Base-by-base conservation (phyloP, 31 red algal genomes). In the Pterothamnion heteromorphum region DNA sequence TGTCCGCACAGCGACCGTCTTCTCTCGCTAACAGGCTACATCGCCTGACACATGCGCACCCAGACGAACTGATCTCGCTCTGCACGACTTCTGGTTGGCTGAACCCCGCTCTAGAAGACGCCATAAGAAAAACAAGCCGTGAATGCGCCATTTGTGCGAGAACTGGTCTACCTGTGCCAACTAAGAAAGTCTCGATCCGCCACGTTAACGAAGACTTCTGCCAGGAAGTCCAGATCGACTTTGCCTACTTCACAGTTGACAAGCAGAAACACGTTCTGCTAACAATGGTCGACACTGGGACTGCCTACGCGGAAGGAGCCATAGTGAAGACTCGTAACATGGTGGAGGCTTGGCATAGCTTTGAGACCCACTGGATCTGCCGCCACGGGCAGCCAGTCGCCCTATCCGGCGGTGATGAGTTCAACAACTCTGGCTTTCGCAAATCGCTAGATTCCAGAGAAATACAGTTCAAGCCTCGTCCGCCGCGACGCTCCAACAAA, bases 401-500 rank as follows among this genome's bases (percentile, higher is more conserved):
- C 27, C 3, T 92, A 23, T 93, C 84, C n/a, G 92, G 84, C 1
- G 92, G 89, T 64, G 84, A 88, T 36, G 81, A 93, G 89, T 80
- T 80, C 28, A 76, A 74, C 35, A 31, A 34, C 1, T 43, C 0
- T 18, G 21, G 44, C 0, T 44, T 93, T 20, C 33, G 0, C 0
- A 37, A 3, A 21, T 93, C 80, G 33, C 64, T 93, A 4, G 34
- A 35, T 21, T 23, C 5, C 2, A 28, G 80, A 26, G 74, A 78
- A 30, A 93, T 93, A 4, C 27, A 14, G 2, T 87, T 93, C 0
- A 93, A 93, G 80, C 23, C 43, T 3, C 18, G 92, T 38, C 57
- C 92, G 32, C n/a, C 57, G 4, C 41, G 92, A 3, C 35, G 84
- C 43, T 84, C 88, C 20, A 93, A 89, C 0, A 87, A 80, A 31